Evolutionary conservation across 208 protist genomes (phyloP).

Genomic region (Leptomonas pyrrhocoris): DNA sequence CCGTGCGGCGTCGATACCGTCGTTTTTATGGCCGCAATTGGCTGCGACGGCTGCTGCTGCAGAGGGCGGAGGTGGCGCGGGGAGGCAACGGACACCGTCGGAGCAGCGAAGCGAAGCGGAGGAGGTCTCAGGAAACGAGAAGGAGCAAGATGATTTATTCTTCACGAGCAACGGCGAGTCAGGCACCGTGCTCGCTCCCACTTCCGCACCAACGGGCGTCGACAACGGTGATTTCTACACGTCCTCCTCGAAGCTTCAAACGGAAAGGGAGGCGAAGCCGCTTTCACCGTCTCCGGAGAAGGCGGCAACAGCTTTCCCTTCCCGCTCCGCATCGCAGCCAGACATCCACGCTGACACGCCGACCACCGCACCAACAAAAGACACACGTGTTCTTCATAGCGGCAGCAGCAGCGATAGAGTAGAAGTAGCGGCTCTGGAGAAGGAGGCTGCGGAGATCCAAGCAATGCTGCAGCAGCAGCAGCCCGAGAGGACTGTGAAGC

Average conservation of each 20-base stretch:
- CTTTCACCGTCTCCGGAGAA: neutral
- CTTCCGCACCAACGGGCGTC: neutral
- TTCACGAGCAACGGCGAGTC: neutral
- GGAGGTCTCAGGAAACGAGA: too few species aligned
- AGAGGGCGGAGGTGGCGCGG: neutral
- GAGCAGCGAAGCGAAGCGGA: neutral
- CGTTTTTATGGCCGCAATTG: slow-evolving; percentile 19
- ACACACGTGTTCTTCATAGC: neutral
- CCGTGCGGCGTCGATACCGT: slow-evolving; percentile 18
- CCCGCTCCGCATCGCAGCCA: neutral
- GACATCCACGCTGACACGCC: neutral
- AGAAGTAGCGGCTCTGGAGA: slow-evolving; percentile 13
- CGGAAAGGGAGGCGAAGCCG: neutral
- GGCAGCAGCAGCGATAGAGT: neutral
- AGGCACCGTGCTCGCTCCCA: neutral
- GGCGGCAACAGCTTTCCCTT: neutral
- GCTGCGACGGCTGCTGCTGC: neutral
- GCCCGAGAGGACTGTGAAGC: neutral
- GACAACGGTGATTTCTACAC: slow-evolving; percentile 10
- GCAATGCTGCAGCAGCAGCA: slow-evolving; percentile 13
- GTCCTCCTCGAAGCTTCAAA: neutral
- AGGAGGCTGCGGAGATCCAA: neutral
- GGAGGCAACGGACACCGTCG: neutral
- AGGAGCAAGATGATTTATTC: neutral
- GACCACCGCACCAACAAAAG: neutral